Evolutionary conservation across 352 stramenopile species (phyloP).

Genomic region (Elongisporangium anandrum): DNA sequence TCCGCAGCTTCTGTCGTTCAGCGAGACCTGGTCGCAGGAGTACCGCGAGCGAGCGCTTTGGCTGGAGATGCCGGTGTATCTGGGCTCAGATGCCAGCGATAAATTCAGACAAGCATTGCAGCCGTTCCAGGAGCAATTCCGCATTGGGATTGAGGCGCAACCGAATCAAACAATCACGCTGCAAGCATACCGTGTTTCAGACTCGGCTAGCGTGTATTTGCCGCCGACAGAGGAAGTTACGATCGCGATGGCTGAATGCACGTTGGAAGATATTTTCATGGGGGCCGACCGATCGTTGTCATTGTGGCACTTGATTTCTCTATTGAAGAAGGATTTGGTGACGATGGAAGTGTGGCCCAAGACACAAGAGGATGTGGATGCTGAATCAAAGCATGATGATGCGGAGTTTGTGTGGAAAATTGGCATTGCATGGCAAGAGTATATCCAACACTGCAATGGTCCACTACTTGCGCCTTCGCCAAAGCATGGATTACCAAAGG

Average conservation of each 20-base stretch:
- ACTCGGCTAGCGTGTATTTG: not conserved
- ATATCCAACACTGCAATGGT: constrained; percentile 12
- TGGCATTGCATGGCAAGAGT: constrained; percentile 30
- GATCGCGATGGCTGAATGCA: constrained; percentile 7
- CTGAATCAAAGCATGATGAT: constrained; percentile 5
- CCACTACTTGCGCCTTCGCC: constrained; percentile 7
- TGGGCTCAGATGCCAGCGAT: not conserved
- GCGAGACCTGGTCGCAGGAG: not conserved
- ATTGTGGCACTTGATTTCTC: constrained; percentile 9
- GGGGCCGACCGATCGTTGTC: constrained; percentile 6
- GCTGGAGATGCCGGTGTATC: constrained; percentile 5
- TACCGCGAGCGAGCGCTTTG: not conserved
- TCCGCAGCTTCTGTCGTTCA: constrained; percentile 2
- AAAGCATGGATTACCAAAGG: constrained; percentile 4
- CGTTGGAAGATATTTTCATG: constrained; percentile 21
- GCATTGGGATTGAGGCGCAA: not conserved
- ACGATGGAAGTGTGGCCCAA: constrained; percentile 26
- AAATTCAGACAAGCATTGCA: constrained; percentile 3
- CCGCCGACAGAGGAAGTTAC: constrained; percentile 1
- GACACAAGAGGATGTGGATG: not conserved
- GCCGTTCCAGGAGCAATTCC: not conserved
- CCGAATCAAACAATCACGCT: not conserved
- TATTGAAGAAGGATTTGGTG: constrained; percentile 25
- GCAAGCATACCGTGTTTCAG: not conserved
- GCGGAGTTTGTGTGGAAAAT: constrained; percentile 18